phyloP scores from a whole-genome alignment of 352 stramenopile genomes.

The Globisporangium cylindrosporum region DNA sequence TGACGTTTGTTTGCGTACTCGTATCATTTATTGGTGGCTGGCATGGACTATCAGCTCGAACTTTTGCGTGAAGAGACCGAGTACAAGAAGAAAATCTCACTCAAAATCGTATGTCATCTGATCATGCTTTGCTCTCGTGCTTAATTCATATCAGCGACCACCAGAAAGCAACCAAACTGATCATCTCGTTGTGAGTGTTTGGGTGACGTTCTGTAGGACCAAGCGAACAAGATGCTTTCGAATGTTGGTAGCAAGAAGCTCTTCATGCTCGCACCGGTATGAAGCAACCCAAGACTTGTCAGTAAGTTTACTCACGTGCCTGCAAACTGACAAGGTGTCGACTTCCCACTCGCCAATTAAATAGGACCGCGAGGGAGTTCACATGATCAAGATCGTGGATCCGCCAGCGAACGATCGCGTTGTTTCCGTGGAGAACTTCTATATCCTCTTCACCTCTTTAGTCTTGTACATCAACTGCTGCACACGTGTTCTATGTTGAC shows the following conservation, averaged over 20 bases:
- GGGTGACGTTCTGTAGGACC: conserved; percentile 28
- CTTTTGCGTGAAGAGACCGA: conserved; percentile 60
- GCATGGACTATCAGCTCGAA: conserved; percentile 29
- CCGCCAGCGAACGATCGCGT: conserved; percentile 36
- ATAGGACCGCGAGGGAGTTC: conserved; percentile 63
- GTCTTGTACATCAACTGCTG: background rate
- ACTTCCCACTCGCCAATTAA: background rate
- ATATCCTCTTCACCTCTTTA: conserved; percentile 47
- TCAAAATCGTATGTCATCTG: conserved; percentile 48
- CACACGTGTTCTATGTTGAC: background rate
- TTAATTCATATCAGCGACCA: background rate
- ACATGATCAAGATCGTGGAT: conserved; percentile 63
- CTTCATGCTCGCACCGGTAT: conserved; percentile 49
- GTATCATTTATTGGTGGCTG: too few relatives aligned
- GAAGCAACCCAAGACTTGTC: background rate
- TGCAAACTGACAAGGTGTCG: background rate
- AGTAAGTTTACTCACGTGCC: background rate
- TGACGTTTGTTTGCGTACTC: background rate
- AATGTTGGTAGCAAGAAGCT: conserved; percentile 38
- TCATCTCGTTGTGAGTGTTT: background rate
- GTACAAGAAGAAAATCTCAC: conserved; percentile 68
- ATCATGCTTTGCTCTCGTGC: background rate
- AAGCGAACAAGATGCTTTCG: conserved; percentile 76
- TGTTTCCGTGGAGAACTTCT: conserved; percentile 68
- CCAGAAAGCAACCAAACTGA: background rate